phyloP scores from a whole-genome alignment of 176 grass and related monocot genomes.

The Oropetium thomaeum region DNA sequence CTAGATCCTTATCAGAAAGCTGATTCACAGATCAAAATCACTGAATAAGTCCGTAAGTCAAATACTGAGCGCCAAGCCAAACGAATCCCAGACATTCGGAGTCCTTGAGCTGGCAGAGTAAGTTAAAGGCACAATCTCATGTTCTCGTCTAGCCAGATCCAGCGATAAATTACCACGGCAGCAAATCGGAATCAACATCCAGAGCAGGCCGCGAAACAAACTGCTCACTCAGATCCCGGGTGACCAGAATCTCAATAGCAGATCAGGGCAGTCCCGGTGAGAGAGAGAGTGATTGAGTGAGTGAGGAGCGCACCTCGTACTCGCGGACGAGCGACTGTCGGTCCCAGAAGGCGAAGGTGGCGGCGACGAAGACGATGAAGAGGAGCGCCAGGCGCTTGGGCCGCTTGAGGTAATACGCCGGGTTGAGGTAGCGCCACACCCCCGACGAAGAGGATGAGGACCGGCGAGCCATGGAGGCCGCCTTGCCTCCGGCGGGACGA shows the following conservation, averaged over 20 bases:
- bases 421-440: constrained; percentile 81
- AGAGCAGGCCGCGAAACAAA: not conserved
- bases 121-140: not conserved
- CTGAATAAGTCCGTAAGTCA: not conserved
- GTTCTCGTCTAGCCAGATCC: constrained; percentile 22
- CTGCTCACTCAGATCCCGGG: constrained; percentile 51
- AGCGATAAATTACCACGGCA: not conserved
- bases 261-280: constrained; percentile 16
- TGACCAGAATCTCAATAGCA: not conserved
- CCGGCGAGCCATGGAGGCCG: constrained; percentile 38
- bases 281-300: too few species aligned
- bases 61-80: constrained; percentile 3
- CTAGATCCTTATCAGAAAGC: not conserved
- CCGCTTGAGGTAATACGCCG: constrained; percentile 92
- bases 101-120: not conserved
- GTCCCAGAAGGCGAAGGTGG: constrained; percentile 91
- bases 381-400: constrained; percentile 87
- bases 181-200: constrained; percentile 26
- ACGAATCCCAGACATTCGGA: constrained; percentile 2
- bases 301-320: constrained; percentile 70
- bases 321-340: constrained; percentile 81
- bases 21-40: constrained; percentile 13
- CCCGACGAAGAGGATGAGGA: constrained; percentile 64
- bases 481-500: constrained; percentile 21
- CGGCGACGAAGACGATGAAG: constrained; percentile 84